Evolutionary conservation across 2,329 filamentous ascomycete genomes (phyloP).

Genomic region (Penicillium sp.): DNA sequence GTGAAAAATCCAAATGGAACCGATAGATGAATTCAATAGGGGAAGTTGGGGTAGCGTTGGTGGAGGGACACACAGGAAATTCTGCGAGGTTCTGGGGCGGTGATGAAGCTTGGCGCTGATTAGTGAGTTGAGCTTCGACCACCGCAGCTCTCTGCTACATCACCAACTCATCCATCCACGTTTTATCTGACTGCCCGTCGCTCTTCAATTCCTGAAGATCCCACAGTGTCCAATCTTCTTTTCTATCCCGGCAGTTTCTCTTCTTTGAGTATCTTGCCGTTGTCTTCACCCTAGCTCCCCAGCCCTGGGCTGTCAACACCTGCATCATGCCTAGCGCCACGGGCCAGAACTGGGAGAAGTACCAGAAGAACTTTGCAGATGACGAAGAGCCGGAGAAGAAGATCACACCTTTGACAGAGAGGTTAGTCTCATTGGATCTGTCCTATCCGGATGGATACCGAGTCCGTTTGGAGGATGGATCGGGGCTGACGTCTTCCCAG

Average conservation of each 20-base stretch:
- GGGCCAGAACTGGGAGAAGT: constrained; percentile 97
- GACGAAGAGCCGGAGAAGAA: constrained; percentile 99
- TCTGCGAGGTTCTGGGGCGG: constrained; percentile 43
- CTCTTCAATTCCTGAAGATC: constrained; percentile 11
- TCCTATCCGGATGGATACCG: neutral
- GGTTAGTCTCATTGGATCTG: constrained; percentile 63
- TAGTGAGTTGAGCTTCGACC: constrained; percentile 40
- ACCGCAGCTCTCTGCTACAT: constrained; percentile 39
- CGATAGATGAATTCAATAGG: constrained; percentile 24
- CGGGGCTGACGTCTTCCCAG: constrained; percentile 53
- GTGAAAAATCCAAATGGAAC: constrained; percentile 30
- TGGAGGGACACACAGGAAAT: constrained; percentile 38
- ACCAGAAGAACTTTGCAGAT: constrained; percentile 94
- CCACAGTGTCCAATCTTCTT: neutral
- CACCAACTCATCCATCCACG: constrained; percentile 22
- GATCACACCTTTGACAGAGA: constrained; percentile 94
- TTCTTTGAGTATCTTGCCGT: constrained; percentile 7
- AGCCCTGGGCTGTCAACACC: constrained; percentile 31
- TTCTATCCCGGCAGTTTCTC: constrained; percentile 1
- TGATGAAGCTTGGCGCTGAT: constrained; percentile 44
- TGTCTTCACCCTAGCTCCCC: constrained; percentile 17
- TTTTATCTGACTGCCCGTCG: constrained; percentile 26
- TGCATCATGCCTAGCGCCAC: constrained; percentile 84
- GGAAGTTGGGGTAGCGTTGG: constrained; percentile 24
- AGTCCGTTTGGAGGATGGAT: constrained; percentile 4